Conservation (phyloP, 2,329 filamentous ascomycete genomes). For the Penicillium sp. region DNA sequence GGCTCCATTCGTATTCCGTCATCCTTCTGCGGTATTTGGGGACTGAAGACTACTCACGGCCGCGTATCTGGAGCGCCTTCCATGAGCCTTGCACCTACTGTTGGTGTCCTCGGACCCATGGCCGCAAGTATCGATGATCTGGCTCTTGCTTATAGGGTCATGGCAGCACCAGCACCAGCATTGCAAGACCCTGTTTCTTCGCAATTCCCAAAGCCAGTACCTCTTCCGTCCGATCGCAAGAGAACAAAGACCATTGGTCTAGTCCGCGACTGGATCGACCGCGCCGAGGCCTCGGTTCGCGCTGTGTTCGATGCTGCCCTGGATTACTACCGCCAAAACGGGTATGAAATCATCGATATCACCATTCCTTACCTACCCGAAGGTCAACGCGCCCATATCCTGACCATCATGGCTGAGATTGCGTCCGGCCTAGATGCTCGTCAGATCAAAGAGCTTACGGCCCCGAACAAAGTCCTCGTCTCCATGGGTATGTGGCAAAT, state of each 20-base stretch:
- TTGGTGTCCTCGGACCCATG: constrained; percentile 71
- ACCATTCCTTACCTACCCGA: constrained; percentile 60
- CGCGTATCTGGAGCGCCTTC: constrained; percentile 62
- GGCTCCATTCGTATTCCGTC: constrained; percentile 73
- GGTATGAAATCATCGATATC: constrained; percentile 47
- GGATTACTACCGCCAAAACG: constrained; percentile 47
- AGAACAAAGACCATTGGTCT: constrained; percentile 67
- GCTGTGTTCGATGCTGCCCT: constrained; percentile 62
- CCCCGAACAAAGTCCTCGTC: constrained; percentile 69
- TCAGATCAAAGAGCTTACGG: constrained; percentile 58
- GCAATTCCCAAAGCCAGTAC: constrained; percentile 58
- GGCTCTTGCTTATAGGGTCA: constrained; percentile 75
- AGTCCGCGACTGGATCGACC: constrained; percentile 66
- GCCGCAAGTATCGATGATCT: constrained; percentile 74
- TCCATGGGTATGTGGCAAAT: constrained; percentile 61
- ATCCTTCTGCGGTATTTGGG: constrained; percentile 75
- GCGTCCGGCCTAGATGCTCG: constrained; percentile 50
- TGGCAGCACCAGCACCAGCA: constrained; percentile 67
- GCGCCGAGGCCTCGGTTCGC: constrained; percentile 63
- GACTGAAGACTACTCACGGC: constrained; percentile 74
- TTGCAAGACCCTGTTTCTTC: constrained; percentile 56
- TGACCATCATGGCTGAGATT: constrained; percentile 74
- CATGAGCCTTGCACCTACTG: constrained; percentile 58
- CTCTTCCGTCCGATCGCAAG: constrained; percentile 29
- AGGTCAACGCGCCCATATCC: constrained; percentile 72